phyloP scores from a whole-genome alignment of 1,284 basidiomycete species.

The Austroboletus olivaceoglutinosus region DNA sequence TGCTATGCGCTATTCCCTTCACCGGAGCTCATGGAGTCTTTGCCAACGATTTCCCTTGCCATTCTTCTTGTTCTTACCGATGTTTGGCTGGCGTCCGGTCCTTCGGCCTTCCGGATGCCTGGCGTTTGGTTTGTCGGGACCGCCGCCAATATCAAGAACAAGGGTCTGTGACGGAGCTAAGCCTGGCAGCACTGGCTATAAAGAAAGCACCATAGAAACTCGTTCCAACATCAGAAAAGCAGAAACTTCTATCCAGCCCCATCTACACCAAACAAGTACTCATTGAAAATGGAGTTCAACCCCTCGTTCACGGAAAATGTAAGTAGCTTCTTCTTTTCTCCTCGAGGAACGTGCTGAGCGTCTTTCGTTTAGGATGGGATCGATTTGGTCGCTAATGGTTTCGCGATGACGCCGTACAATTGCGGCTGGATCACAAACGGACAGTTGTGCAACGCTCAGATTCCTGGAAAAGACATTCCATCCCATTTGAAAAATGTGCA shows the following conservation, averaged over 20 bases:
- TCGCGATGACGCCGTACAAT: background rate
- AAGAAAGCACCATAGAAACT: background rate
- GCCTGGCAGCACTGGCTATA: slow-evolving; percentile 11
- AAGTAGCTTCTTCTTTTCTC: background rate
- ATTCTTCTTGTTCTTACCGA: background rate
- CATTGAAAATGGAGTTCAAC: slow-evolving; percentile 14
- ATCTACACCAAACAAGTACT: background rate
- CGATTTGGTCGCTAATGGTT: slow-evolving; percentile 12
- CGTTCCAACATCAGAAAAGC: background rate
- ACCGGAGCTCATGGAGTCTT: slow-evolving; percentile 1
- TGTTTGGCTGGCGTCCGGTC: background rate
- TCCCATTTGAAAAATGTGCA: slow-evolving; percentile 20
- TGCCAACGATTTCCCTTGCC: background rate
- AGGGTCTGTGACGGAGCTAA: background rate
- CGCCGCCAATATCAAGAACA: slow-evolving; percentile 17
- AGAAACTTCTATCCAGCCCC: background rate
- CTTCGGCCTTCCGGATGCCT: slow-evolving; percentile 7
- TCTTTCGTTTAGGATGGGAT: slow-evolving; percentile 6
- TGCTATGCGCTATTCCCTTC: background rate
- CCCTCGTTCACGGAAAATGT: slow-evolving; percentile 16
- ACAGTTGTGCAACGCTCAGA: background rate
- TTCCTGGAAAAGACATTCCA: slow-evolving; percentile 17
- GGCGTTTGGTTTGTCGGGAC: slow-evolving; percentile 17
- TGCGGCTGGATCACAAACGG: slow-evolving; percentile 17
- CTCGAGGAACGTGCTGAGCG: background rate